Base-by-base conservation (phyloP, 2,329 filamentous ascomycete species). In the Pseudogymnoascus pannorum region DNA sequence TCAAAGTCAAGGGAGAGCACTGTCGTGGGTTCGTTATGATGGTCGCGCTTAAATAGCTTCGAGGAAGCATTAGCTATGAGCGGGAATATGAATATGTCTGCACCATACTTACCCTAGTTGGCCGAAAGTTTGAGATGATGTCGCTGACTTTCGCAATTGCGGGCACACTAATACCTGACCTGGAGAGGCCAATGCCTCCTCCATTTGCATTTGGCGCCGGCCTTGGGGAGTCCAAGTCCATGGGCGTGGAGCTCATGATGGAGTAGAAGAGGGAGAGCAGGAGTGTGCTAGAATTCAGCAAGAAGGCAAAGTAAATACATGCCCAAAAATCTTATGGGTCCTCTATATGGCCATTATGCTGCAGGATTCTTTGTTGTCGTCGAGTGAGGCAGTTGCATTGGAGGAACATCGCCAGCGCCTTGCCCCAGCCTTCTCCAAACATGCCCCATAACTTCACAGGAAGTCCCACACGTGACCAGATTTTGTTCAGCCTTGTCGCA, bases 1-100 rank as follows among this genome's bases (percentile, higher is more conserved):
- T 97, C 92, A 72, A 96, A 99, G 77, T 99, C 93, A 68, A 99
- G 84, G 1, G 93, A 97, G 7, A 94, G 88, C 63, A 97, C 85
- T 66, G 86, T 81, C 3, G 87, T 84, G 58, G 80, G 77, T 8
- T 63, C 36, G 24, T 38, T 48, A 11, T 60, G 40, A 24, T 64
- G 18, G 44, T 61, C 51, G 64, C 44, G 61, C 48, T 33, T 79
- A 67, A 89, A 87, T 16, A 87, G 81, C 81, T 86, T 62, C n/a
- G n/a, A 57, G 40, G 7, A 29, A 36, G 54, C 4, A 40, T 38
- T 61, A 54, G 48, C 26, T 54, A 54, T 29, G 26, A 33, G 42
- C 58, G 57, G 57, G 62, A 44, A 63, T 61, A 48, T 64, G 63
- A 61, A 60, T 54, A 14, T 38, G 8, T 16, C 22, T 14, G 35